These are phyloP conservation scores for Cordyceps javanica DNA, from an alignment of 2,329 filamentous ascomycete species.

Conservation along the genomic window DNA sequence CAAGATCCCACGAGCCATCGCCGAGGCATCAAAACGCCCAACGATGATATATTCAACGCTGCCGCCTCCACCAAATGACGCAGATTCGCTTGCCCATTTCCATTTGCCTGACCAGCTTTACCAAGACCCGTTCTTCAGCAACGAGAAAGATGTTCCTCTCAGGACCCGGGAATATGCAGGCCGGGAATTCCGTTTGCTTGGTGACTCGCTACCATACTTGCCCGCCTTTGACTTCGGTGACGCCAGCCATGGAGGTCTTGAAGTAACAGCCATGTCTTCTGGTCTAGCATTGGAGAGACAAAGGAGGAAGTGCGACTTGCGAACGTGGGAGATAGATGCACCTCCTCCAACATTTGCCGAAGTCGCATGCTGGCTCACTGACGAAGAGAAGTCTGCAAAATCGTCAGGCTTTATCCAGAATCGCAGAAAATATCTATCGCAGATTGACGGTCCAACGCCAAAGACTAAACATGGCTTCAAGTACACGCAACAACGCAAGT, in stretches of 20 bases:
- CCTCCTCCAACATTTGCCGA: slow-evolving; percentile 65
- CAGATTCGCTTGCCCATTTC: slow-evolving; percentile 20
- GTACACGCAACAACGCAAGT: slow-evolving; percentile 70
- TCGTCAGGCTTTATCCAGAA: slow-evolving; percentile 19
- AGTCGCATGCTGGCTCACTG: slow-evolving; percentile 40
- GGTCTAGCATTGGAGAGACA: slow-evolving; percentile 1
- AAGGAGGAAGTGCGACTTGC: slow-evolving; percentile 31
- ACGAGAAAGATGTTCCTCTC: slow-evolving; percentile 75
- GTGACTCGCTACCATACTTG: slow-evolving; percentile 71
- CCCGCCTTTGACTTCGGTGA: slow-evolving; percentile 67
- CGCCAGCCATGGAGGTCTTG: not conserved
- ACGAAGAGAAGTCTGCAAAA: slow-evolving; percentile 5
- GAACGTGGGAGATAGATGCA: slow-evolving; percentile 69
- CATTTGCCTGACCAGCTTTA: slow-evolving; percentile 64
- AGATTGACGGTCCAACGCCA: slow-evolving; percentile 85
- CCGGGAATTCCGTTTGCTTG: slow-evolving; percentile 71
- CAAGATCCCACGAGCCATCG: slow-evolving; percentile 5
- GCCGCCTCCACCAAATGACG: slow-evolving; percentile 23
- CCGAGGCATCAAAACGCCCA: not conserved
- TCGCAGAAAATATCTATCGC: slow-evolving; percentile 53
- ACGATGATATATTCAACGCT: slow-evolving; percentile 17
- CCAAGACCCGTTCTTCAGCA: slow-evolving; percentile 78
- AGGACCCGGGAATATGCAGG: slow-evolving; percentile 79
- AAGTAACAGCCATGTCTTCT: not conserved
- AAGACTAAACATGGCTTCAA: slow-evolving; percentile 77